Evolutionary conservation across 108 stramenopile species (phyloP), one percentile per base, ranked within the genome.

Genomic region (Nannochloropsis gaditana): DNA sequence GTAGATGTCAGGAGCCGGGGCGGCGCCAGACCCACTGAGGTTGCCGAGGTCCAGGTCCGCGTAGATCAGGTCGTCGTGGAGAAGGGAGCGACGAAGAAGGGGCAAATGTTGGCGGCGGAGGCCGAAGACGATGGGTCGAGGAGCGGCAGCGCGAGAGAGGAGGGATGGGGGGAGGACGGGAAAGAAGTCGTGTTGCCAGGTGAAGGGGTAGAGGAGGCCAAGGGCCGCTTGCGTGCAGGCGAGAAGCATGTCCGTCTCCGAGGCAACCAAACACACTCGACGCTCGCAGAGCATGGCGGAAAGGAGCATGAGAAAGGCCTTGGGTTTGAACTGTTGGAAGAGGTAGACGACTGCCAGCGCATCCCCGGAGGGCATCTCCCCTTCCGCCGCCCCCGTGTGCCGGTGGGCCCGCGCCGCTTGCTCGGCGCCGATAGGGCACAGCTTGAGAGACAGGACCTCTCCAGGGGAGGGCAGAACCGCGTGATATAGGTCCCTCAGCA

Each of bases 161-260:
- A 90, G 85, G 43, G 82, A 44, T 9, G 87, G 11, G 6, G 90
- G 90, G 21, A 88, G 81, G 10, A 90, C 83, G 9, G 90, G 84
- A 17, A 90, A 41, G 47, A 87, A 88, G 11, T 44, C 88, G 88
- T 89, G 88, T 73, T 88, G 87, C 90, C 90, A 90, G 9, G 73
- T 43, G 79, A 90, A 90, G 82, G 90, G 90, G 44, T 89, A 89
- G 9, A 90, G 85, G n/a, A 90, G 87, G n/a, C 84, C 81, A 47
- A 80, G 31, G 21, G 79, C 83, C 17, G 87, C 87, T 42, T 89
- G 86, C 6, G 87, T 86, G 44, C 81, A 88, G 41, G 59, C 44
- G 3, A 83, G 83, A 43, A 90, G 86, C n/a, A 44, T 85, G 41
- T 86, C 21, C n/a, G 44, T 82, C 19, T 89, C 73, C 4, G 84